Conservation (phyloP, 192 early-diverging fungal genomes). For the Oehlia diaphana region DNA sequence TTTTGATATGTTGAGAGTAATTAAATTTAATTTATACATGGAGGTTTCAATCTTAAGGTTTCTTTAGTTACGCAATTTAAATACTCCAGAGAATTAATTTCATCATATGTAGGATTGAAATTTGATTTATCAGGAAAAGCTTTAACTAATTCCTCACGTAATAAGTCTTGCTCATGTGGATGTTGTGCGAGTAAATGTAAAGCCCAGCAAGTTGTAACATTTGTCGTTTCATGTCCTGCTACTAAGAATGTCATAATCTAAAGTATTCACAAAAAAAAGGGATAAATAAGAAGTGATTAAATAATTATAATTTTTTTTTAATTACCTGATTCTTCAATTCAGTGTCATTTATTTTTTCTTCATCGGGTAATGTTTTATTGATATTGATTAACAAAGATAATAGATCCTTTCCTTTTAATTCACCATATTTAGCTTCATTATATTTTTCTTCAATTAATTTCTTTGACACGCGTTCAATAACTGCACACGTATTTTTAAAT, state of each 20-base stretch:
- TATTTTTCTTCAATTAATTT: slow-evolving; percentile 39
- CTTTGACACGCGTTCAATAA: slow-evolving; percentile 36
- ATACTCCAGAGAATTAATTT: slow-evolving; percentile 47
- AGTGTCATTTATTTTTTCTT: slow-evolving; percentile 39
- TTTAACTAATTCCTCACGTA: slow-evolving; percentile 49
- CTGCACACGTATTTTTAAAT: slow-evolving; percentile 20
- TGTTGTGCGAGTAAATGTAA: slow-evolving; percentile 52
- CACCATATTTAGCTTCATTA: slow-evolving; percentile 21
- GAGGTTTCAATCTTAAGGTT: slow-evolving; percentile 47
- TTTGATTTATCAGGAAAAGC: slow-evolving; percentile 44
- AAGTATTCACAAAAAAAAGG: no score
- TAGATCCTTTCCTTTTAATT: slow-evolving; percentile 40
- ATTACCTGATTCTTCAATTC: slow-evolving; percentile 47
- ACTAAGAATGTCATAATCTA: slow-evolving; percentile 5
- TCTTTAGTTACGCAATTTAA: slow-evolving; percentile 56
- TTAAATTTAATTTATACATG: slow-evolving; percentile 1
- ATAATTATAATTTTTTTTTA: background rate
- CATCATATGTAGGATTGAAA: slow-evolving; percentile 42
- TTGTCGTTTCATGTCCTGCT: slow-evolving; percentile 62
- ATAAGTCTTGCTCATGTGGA: slow-evolving; percentile 40
- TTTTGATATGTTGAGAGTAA: no score
- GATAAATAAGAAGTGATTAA: no score
- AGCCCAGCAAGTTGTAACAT: slow-evolving; percentile 49
- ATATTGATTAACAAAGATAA: slow-evolving; percentile 44
- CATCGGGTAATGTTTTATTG: slow-evolving; percentile 41